Evolutionary conservation across 2,329 filamentous ascomycete species (phyloP).

Genomic region (Pseudogymnoascus sp.): DNA sequence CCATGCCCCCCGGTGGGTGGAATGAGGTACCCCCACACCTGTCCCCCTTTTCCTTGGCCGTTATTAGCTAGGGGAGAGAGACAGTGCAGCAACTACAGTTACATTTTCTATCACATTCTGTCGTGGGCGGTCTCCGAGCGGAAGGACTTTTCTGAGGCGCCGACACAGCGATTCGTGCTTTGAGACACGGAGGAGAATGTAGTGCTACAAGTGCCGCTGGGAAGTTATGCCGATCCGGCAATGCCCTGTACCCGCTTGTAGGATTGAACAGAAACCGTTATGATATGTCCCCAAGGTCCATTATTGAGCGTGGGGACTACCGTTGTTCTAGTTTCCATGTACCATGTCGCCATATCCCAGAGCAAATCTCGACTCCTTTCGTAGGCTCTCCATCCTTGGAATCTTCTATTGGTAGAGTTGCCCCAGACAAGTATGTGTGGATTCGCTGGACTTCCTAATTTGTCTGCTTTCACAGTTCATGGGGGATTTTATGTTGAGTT

Average conservation of each 20-base stretch:
- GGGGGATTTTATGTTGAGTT: not conserved
- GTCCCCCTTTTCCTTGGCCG: not conserved
- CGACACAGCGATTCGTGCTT: not conserved
- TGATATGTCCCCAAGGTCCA: not conserved
- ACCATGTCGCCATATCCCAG: not conserved
- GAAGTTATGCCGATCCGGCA: not conserved
- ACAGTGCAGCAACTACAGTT: not conserved
- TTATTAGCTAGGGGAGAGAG: not conserved
- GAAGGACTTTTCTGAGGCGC: not conserved
- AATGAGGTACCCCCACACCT: not conserved
- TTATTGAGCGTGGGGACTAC: not conserved
- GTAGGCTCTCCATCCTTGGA: not conserved
- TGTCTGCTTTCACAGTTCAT: not conserved
- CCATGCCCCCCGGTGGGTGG: not conserved
- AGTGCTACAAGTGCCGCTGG: not conserved
- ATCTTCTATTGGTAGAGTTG: not conserved
- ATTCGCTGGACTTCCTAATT: not conserved
- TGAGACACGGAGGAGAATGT: not conserved
- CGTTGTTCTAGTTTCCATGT: not conserved
- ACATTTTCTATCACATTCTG: not conserved
- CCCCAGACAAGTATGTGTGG: not conserved
- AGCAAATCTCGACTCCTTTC: not conserved
- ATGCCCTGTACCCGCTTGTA: not conserved
- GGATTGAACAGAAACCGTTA: not conserved
- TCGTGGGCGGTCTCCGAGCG: not conserved